Evolutionary conservation across 1,139 yeast genomes (phyloP), one percentile per base, ranked within the genome.

Genomic region (Scheffersomyces lignicola): DNA sequence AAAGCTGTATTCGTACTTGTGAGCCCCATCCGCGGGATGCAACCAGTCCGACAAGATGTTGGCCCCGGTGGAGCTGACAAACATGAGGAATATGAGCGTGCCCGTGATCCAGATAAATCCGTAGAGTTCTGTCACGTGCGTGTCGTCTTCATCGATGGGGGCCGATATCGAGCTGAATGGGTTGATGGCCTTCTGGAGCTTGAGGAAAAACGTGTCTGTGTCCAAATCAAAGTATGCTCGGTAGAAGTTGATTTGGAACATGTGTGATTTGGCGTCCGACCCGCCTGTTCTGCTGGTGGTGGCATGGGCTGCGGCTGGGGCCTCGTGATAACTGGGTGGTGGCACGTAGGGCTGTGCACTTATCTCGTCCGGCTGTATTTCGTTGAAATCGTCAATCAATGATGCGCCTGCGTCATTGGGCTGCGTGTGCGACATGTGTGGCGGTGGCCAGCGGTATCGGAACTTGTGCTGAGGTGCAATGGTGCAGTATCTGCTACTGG

Each of bases 51-150:
- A 24, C 29, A 69, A 46, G 11, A 69, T 43, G 36, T 69, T 67
- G 11, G 73, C 57, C 2, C 72, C 75, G 0, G 95, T 83, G 24
- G 86, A 76, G 35, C 89, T 73, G 40, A 86, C 83, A 61, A 86
- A 87, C 56, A 86, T 68, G 28, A 80, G 65, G 43, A 84, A 80
- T 1, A 85, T 78, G 36, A 85, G 75, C 0, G 95, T 83, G 0
- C 88, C 87, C 9, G 89, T 83, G 31, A 87, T 79, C 96, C 96
- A 87, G 29, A 86, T 66, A 18, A 89, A 84, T 1, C 95, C 95
- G 51, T 86, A 87, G 35, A 87, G 60, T 51, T 87, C 96, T 2
- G 80, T 70, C 4, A 60, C 56, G 9, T 63, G 65, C 15, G 60
- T 60, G 29, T 65, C 65, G 3, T 39, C 44, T 13, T 41, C 49